phyloP scores from a whole-genome alignment of 345 rosid species.

The Rhodamnia rubescens region DNA sequence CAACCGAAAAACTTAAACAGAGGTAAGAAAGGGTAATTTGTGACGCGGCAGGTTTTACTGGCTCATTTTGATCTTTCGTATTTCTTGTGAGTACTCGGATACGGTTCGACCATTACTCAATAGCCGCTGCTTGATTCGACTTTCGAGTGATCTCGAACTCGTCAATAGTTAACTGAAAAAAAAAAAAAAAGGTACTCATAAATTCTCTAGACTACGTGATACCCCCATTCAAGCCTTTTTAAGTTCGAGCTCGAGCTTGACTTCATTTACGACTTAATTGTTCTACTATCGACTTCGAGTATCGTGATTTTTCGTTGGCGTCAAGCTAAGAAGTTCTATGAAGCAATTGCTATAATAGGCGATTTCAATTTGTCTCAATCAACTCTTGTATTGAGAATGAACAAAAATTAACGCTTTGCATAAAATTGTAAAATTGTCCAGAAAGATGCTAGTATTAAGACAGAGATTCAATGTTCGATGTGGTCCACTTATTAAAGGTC shows the following conservation, averaged over 20 bases:
- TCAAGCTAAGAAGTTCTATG: not conserved
- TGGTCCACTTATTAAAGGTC: not conserved
- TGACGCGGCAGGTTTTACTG: not conserved
- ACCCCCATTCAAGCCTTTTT: not conserved
- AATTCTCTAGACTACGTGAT: not conserved
- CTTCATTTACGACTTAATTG: not conserved
- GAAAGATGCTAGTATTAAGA: not conserved
- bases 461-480: not conserved
- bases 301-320: not conserved
- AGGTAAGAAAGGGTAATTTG: not conserved
- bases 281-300: not conserved
- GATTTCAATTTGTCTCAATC: not conserved
- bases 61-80: too few species aligned
- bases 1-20: not conserved
- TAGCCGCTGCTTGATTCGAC: not conserved
- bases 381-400: not conserved
- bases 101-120: not conserved
- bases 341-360: not conserved
- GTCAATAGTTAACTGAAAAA: not conserved
- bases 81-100: not conserved
- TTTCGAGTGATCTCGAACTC: not conserved
- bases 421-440: not conserved
- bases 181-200: too few species aligned
- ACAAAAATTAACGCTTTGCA: not conserved
- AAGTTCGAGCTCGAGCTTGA: not conserved